These are phyloP conservation scores for Myxozyma udenii DNA, from an alignment of 805 yeast species.

Conservation along the genomic window DNA sequence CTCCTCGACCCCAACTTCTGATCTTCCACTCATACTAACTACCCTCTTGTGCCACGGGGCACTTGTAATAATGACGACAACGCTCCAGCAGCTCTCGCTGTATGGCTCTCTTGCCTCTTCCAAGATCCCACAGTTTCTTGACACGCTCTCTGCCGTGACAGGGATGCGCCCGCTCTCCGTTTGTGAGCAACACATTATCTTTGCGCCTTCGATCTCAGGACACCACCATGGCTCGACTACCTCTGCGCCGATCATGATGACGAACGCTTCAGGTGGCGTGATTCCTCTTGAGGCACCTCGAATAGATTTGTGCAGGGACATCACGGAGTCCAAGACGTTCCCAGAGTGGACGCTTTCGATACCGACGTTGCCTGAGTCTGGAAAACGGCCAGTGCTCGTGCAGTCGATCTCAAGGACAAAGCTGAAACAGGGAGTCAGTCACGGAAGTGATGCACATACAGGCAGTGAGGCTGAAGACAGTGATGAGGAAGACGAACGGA, in stretches of 20 bases:
- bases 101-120: conserved; percentile 36
- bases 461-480: not conserved
- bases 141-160: conserved; percentile 39
- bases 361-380: conserved; percentile 42
- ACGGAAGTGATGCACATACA: not conserved
- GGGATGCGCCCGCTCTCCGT: conserved; percentile 39
- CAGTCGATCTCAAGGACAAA: conserved; percentile 14
- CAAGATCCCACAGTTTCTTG: conserved; percentile 36
- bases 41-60: no score
- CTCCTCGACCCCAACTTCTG: no score
- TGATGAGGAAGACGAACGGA: not conserved
- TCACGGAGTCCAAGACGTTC: not conserved
- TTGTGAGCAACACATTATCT: conserved; percentile 35
- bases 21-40: no score
- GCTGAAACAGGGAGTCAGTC: not conserved
- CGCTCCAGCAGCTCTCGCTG: conserved; percentile 40
- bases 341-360: conserved; percentile 36
- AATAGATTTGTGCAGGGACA: conserved; percentile 15
- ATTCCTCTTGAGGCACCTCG: conserved; percentile 25
- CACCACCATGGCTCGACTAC: conserved; percentile 1
- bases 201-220: conserved; percentile 35
- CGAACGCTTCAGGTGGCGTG: conserved; percentile 8
- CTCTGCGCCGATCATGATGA: conserved; percentile 1
- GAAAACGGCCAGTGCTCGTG: conserved; percentile 33
- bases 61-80: not conserved